Evolutionary conservation across 192 early-diverging fungal genomes (phyloP), one percentile per base, ranked within the genome.

Genomic region (Neocallimastix lanati): DNA sequence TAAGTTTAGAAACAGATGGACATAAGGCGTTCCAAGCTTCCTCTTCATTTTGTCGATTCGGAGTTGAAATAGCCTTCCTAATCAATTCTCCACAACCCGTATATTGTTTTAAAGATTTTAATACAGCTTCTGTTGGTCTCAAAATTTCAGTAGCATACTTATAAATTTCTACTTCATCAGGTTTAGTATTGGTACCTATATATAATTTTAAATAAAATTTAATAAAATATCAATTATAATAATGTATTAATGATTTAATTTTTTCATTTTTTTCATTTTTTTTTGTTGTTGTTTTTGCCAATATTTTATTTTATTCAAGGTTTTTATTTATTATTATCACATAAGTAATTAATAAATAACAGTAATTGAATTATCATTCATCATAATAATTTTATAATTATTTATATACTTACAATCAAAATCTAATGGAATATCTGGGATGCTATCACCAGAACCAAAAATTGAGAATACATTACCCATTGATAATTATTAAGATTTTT

Each of bases 1-100:
- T 87, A 82, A 98, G 85, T 80, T 93, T 91, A 29, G 82, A 81
- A 12, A 96, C 94, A 11, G 92, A 92, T 38, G 95, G 96, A 27
- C 88, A 87, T 33, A 99, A 86, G 78, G 90, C n/a, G n/a, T n/a
- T n/a, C n/a, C n/a, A n/a, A n/a, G n/a, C n/a, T n/a, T n/a, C n/a
- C n/a, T n/a, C n/a, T 83, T 99, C 97, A 83, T 93, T 92, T 77
- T 95, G 93, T 40, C 88, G 86, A 36, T 89, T 92, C 13, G 96
- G 96, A 30, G 86, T 85, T 29, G 92, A 91, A 80, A 99, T 96
- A 36, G 97, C 97, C 86, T 87, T 82, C 29, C 93, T 88, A 82
- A 95, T 95, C 77, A 87, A 85, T 28, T 93, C 92, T 76, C 90
- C 89, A 83, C 90, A 92, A 38, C 90, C 88, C 33, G 83, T 81